Evolutionary conservation across 208 protist genomes (phyloP).

Genomic region (Leishmania mexicana): DNA sequence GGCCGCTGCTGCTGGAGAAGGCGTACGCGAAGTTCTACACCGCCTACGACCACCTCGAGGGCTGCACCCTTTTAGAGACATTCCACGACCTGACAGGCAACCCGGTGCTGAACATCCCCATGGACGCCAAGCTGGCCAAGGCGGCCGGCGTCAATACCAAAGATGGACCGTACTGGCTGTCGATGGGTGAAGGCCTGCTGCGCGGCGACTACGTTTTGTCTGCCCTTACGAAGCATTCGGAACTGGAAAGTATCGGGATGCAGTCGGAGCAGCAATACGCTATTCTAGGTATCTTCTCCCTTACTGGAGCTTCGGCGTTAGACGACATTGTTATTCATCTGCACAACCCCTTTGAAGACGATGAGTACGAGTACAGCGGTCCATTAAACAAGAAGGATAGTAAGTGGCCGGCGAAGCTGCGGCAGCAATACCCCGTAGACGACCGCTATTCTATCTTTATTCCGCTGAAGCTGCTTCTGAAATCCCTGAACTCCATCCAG

Average conservation of each 20-base stretch:
- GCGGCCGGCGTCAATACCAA: constrained; percentile 50
- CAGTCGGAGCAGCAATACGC: constrained; percentile 73
- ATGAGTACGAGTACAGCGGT: constrained; percentile 56
- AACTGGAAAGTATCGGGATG: constrained; percentile 52
- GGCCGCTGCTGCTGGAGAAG: constrained; percentile 89
- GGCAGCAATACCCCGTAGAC: constrained; percentile 42
- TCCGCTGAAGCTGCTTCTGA: constrained; percentile 57
- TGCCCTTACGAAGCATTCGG: constrained; percentile 36
- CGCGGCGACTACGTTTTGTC: constrained; percentile 64
- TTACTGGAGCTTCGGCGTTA: constrained; percentile 48
- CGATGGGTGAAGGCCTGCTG: constrained; percentile 42
- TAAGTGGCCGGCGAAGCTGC: constrained; percentile 52
- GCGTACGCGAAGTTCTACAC: constrained; percentile 92
- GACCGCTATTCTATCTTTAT: constrained; percentile 65
- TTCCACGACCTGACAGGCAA: constrained; percentile 82
- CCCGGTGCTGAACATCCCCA: constrained; percentile 74
- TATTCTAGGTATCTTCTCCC: constrained; percentile 61
- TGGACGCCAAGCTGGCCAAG: constrained; percentile 64
- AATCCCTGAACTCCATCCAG: constrained; percentile 54
- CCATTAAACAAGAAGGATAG: constrained; percentile 57
- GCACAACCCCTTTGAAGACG: constrained; percentile 74
- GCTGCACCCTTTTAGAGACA: constrained; percentile 73
- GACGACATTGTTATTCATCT: constrained; percentile 65
- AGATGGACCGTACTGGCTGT: constrained; percentile 54
- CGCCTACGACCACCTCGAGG: constrained; percentile 72